These are phyloP conservation scores for Cytidiella melzeri DNA, from an alignment of 768 basidiomycete species.

Conservation along the genomic window DNA sequence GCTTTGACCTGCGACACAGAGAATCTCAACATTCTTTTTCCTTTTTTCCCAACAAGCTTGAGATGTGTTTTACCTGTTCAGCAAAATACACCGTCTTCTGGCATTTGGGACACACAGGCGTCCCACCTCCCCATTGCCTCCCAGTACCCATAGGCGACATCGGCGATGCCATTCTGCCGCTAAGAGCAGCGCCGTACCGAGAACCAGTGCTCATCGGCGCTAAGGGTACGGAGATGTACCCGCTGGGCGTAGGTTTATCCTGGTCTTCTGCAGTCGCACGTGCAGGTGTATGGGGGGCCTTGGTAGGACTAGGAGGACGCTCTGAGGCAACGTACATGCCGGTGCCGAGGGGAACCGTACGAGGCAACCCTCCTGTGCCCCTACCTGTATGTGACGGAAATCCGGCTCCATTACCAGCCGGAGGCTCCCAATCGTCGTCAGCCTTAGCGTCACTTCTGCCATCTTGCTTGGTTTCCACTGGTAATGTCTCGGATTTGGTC, in stretches of 20 bases:
- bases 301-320: neutral
- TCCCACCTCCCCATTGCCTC: slow-evolving; percentile 37
- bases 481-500: neutral
- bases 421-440: slow-evolving; percentile 20
- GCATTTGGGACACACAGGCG: slow-evolving; percentile 64
- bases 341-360: slow-evolving; percentile 43
- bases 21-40: neutral
- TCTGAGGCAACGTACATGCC: slow-evolving; percentile 19
- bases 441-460: slow-evolving; percentile 12
- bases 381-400: slow-evolving; percentile 45
- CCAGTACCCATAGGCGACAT: slow-evolving; percentile 24
- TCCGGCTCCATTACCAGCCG: slow-evolving; percentile 19
- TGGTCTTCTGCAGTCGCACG: neutral
- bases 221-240: slow-evolving; percentile 24
- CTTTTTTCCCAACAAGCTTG: neutral
- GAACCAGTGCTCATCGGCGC: slow-evolving; percentile 52
- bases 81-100: slow-evolving; percentile 79
- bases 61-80: slow-evolving; percentile 50
- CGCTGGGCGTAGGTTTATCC: slow-evolving; percentile 4
- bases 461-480: neutral
- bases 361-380: slow-evolving; percentile 42
- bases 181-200: slow-evolving; percentile 55
- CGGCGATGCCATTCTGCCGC: slow-evolving; percentile 21
- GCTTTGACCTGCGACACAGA: slow-evolving; percentile 56
- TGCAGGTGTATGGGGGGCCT: neutral